A percentile compares a stretch with the other conserved stretches of the same genome.
Evolutionary conservation across 768 basidiomycete genomes (phyloP).

Genomic region (Russula virescens): DNA sequence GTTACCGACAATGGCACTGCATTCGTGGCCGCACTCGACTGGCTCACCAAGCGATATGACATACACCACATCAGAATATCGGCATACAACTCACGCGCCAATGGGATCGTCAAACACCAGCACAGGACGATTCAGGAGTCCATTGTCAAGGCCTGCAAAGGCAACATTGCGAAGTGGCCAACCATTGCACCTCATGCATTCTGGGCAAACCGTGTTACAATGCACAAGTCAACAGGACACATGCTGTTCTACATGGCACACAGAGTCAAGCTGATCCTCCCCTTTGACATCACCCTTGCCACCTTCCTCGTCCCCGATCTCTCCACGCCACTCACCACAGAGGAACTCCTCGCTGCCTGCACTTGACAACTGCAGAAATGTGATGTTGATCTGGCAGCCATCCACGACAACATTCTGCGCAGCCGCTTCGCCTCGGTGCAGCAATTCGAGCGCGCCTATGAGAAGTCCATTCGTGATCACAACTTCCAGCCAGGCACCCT

Average conservation of each 20-base stretch:
- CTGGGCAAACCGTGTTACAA: constrained; percentile 36
- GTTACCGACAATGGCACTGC: too few species aligned
- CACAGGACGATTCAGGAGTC: constrained; percentile 14
- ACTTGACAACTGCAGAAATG: constrained; percentile 19
- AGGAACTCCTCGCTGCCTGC: constrained; percentile 18
- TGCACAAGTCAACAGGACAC: constrained; percentile 29
- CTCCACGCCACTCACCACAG: constrained; percentile 1
- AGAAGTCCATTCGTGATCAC: constrained; percentile 23
- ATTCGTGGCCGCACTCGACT: too few species aligned
- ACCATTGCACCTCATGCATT: constrained; percentile 27
- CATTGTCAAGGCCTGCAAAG: constrained; percentile 33
- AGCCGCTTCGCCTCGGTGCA: background rate
- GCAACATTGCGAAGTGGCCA: constrained; percentile 33
- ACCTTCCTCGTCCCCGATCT: constrained; percentile 1
- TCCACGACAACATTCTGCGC: background rate
- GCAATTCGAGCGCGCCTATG: constrained; percentile 12
- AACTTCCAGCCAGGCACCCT: constrained; percentile 27
- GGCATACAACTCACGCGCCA: too few species aligned
- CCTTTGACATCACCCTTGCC: constrained; percentile 26
- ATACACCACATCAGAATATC: constrained; percentile 38
- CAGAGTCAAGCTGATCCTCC: constrained; percentile 25
- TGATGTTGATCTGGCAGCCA: background rate
- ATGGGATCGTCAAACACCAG: constrained; percentile 33
- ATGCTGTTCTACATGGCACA: constrained; percentile 28
- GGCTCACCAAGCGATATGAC: constrained; percentile 21